Base-by-base conservation (phyloP, 2,329 filamentous ascomycete genomes). In the Hortaea werneckii region DNA sequence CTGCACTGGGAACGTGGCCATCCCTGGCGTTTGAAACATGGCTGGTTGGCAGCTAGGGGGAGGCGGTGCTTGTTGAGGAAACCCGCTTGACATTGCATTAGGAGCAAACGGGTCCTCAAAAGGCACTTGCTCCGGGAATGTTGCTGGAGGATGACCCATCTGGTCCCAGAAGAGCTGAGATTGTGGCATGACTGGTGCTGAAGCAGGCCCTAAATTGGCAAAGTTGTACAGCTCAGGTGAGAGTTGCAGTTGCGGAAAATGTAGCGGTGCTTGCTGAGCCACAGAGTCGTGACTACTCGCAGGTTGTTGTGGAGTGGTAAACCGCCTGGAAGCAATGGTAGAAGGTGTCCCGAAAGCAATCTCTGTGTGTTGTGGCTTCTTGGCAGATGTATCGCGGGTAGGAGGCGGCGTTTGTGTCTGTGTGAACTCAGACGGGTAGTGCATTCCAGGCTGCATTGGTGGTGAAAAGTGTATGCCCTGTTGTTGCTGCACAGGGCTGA, bases 351-450 rank as follows among this genome's bases (percentile, higher is more conserved):
- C 63, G 50, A 70, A 65, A 12, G 69, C 66, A 10, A 68, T 65
- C 34, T 61, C 54, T 35, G 67, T 62, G 41, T 63, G 53, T 42
- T 61, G 54, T 29, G 65, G 69, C 51, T 74, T 71, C 56, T 72
- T 69, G 5, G 71, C 75, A 12, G 75, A 69, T 43, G 67, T 65
- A 50, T 71, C 76, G 61, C 77, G 71, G 27, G 77, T 80, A 2
- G 78, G 77, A 41, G 78, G 78, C 30, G 78, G 78, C 9, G 78
- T 81, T 61, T 80, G 77, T 68, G 80, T 79, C 10, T 73, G 70
- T 20, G 64, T 66, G 10, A 57, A 71, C 37, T 55, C 55, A 40
- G 56, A 58, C 41, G 54, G 48, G 20, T 20, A 20, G 35, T 50
- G 44, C 39, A 50, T 51, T 27, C 44, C 46, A 28, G 35, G 43